A percentile compares a stretch with the other conserved stretches of the same genome.
phyloP scores from a whole-genome alignment of 768 basidiomycete species.

The Tylopilus sp. region DNA sequence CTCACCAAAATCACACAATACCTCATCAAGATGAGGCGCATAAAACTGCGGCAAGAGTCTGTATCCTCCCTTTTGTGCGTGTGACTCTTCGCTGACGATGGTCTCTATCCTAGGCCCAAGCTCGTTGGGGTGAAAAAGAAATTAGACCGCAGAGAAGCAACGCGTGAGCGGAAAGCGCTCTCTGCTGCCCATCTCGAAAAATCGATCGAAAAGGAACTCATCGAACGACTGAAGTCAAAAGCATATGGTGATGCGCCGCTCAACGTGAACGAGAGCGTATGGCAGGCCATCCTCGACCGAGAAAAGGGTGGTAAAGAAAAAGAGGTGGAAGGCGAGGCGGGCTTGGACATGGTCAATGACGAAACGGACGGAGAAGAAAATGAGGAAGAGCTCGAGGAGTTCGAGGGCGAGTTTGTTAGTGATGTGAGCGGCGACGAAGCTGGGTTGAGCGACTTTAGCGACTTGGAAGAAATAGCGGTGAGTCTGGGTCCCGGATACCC shows the following conservation, averaged over 20 bases:
- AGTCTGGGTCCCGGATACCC: slow-evolving; percentile 24
- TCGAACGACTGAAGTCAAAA: slow-evolving; percentile 93
- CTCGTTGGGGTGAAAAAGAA: slow-evolving; percentile 97
- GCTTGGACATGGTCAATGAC: slow-evolving; percentile 47
- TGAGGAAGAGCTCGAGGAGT: slow-evolving; percentile 46
- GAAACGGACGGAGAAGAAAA: slow-evolving; percentile 53
- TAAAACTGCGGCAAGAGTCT: slow-evolving; percentile 83
- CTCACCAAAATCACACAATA: slow-evolving; percentile 99
- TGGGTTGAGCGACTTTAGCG: slow-evolving; percentile 39
- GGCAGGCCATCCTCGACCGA: slow-evolving; percentile 86
- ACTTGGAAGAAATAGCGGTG: slow-evolving; percentile 68
- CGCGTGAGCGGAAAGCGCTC: slow-evolving; percentile 92
- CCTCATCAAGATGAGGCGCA: slow-evolving; percentile 94
- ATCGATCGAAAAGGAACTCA: slow-evolving; percentile 92
- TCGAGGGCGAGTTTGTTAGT: slow-evolving; percentile 55
- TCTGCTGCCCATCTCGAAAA: slow-evolving; percentile 93
- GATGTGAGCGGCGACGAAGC: slow-evolving; percentile 52
- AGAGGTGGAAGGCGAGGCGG: slow-evolving; percentile 39
- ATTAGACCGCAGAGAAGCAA: slow-evolving; percentile 86
- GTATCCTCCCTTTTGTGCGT: slow-evolving; percentile 21
- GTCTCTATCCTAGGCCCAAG: slow-evolving; percentile 61
- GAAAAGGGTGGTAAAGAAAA: slow-evolving; percentile 53
- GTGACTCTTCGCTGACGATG: not conserved
- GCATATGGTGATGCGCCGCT: slow-evolving; percentile 97
- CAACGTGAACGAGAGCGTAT: slow-evolving; percentile 96